These are phyloP conservation scores for Aspergillus egyptiacus DNA, from an alignment of 495 filamentous ascomycete genomes.

Conservation along the genomic window DNA sequence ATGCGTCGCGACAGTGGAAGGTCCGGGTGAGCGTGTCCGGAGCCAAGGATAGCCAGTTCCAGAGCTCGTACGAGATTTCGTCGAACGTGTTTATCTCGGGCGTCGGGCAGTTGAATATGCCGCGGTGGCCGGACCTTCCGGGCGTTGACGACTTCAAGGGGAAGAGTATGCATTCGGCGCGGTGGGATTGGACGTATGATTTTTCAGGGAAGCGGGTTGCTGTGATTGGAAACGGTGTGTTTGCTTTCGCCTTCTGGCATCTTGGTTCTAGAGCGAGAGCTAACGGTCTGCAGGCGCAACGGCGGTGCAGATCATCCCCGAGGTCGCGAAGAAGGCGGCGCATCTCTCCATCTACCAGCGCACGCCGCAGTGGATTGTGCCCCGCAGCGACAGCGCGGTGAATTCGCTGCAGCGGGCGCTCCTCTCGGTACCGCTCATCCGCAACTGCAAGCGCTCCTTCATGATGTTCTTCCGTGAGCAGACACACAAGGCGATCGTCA, in stretches of 20 bases:
- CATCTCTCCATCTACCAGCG: slow-evolving; percentile 60
- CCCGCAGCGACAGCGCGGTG: slow-evolving; percentile 38
- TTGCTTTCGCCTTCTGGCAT: too few relatives aligned
- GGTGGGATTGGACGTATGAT: slow-evolving; percentile 48
- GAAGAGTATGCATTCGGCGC: slow-evolving; percentile 49
- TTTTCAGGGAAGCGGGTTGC: slow-evolving; percentile 47
- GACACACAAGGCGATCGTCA: slow-evolving; percentile 34
- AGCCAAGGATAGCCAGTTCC: slow-evolving; percentile 43
- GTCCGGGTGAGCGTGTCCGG: slow-evolving; percentile 36
- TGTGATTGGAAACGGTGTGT: slow-evolving; percentile 50
- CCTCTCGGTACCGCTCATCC: slow-evolving; percentile 41
- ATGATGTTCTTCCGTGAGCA: slow-evolving; percentile 45
- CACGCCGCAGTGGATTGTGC: slow-evolving; percentile 61
- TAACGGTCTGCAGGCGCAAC: slow-evolving; percentile 55
- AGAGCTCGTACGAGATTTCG: slow-evolving; percentile 35
- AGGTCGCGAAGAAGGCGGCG: slow-evolving; percentile 49
- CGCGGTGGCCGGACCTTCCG: slow-evolving; percentile 52
- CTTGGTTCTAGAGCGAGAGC: too few relatives aligned
- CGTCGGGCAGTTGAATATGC: slow-evolving; percentile 58
- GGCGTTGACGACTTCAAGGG: slow-evolving; percentile 54
- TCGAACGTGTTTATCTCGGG: slow-evolving; percentile 59
- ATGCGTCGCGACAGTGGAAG: slow-evolving; percentile 49
- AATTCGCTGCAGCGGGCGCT: slow-evolving; percentile 29
- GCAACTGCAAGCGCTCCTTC: slow-evolving; percentile 40
- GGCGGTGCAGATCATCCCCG: slow-evolving; percentile 65